Evolutionary conservation across 495 filamentous ascomycete species (phyloP), one percentile per base, ranked within the genome.

Genomic region (Penicillium cinerascens): DNA sequence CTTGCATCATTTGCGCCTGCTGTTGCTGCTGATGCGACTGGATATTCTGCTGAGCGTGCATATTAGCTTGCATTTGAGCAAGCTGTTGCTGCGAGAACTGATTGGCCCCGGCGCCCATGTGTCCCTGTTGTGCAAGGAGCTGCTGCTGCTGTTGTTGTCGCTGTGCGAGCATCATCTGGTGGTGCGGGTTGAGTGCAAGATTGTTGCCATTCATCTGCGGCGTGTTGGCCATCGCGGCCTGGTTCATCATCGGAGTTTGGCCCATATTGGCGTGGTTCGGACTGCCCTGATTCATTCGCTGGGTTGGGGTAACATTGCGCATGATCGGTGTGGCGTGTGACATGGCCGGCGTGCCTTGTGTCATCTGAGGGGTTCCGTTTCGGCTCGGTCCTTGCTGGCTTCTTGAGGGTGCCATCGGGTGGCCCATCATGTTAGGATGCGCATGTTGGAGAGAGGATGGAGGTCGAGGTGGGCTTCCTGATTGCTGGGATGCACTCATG

Each of bases 301-400:
- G 84, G 13, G 83, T 88, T 8, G 86, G 83, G 20, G 87, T 87
- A 22, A 81, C 80, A 29, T 83, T 81, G 52, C 85, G 83, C 64
- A 84, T 84, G 16, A 86, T 81, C 0, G 86, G 82, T 2, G 84
- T 95, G 45, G 77, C 83, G 55, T 87, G 86, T 16, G 76, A 69
- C 77, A 92, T 85, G 51, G 85, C 87, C 13, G 91, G 91, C 0
- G 91, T 95, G 17, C 84, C 80, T 50, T 85, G 87, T 9, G 81
- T 78, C 77, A 95, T 86, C 53, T 89, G 84, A 5, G 92, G 92
- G 6, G 92, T 97, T 11, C 86, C 86, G 33, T 88, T 85, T 43
- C 78, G 74, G 62, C 82, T 84, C 48, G 85, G 82, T 52, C 87
- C 84, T 64, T 92, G 89, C 59, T 95, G 89, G 63, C 91, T 95